Base-by-base conservation (phyloP, 805 yeast species). In the Cyberlindnera saturnus region DNA sequence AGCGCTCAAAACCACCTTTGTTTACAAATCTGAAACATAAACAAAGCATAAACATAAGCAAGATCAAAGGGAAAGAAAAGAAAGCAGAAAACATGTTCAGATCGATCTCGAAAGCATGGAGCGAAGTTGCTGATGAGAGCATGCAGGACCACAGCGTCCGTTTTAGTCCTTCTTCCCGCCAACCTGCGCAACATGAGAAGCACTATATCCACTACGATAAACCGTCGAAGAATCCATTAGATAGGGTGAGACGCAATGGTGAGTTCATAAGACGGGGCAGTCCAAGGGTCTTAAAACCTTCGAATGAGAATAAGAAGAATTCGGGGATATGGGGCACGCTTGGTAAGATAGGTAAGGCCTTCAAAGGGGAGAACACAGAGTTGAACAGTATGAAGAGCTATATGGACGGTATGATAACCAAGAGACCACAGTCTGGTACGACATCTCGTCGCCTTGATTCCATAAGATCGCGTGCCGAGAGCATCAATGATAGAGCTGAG, bases 81-180 rank as follows among this genome's bases (percentile, higher is more conserved):
- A 9, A 9, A 18, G 23, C 17, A 35, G 20, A 31, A 5, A 31
- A 4, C 16, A 55, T 55, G 60, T 52, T 55, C 36, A 38, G 45
- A 34, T 45, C 53, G 16, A 49, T 53, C 9, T 29, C 55, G 11
- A 56, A 51, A 23, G 53, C 40, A 14, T 56, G 60, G 60, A 47
- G 19, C 19, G 57, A 56, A 23, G 53, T 51, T 5, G 41, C 52
- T 4, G 55, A 49, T 6, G 56, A 52, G 33, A 38, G 45, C 9
- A 36, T 23, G 20, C 39, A 35, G 9, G 43, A 40, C 20, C 40
- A 42, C 19, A 45, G 44, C 19, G 48, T 47, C 13, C 46, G 44
- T 5, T 47, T 49, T 29, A 41, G 47, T 3, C 53, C 57, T 2
- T 37, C 47, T 1, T 41, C 46, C 20, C 4, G 40, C 18, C 15